phyloP scores from a whole-genome alignment of 2,329 filamentous ascomycete species.

The Penicillium digitatum region DNA sequence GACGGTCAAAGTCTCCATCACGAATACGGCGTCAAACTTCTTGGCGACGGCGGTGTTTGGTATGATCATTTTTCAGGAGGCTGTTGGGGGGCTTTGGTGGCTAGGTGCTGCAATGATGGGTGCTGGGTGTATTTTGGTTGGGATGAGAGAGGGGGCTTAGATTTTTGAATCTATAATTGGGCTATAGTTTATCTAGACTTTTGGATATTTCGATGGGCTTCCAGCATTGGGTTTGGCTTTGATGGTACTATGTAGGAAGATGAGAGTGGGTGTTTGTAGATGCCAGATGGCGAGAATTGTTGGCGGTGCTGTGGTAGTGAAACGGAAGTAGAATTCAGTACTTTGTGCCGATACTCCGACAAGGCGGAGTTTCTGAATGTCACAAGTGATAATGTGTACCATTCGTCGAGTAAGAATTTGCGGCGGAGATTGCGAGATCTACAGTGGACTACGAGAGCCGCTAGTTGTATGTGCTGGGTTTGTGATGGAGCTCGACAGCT shows the following conservation, averaged over 20 bases:
- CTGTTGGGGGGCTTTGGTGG: constrained; percentile 58
- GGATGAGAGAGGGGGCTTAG: constrained; percentile 50
- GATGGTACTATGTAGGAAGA: background rate
- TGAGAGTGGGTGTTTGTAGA: background rate
- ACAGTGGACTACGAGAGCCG: too few relatives aligned
- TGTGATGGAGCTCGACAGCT: too few relatives aligned
- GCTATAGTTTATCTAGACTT: background rate
- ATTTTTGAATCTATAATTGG: background rate
- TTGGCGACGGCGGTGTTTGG: constrained; percentile 59
- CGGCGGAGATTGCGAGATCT: too few relatives aligned
- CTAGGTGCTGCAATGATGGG: constrained; percentile 58
- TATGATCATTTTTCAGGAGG: constrained; percentile 55
- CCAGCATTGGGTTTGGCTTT: constrained; percentile 4
- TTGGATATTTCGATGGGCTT: background rate
- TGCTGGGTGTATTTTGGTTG: constrained; percentile 60
- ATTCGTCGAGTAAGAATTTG: too few relatives aligned
- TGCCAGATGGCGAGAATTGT: too few relatives aligned
- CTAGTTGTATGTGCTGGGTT: too few relatives aligned
- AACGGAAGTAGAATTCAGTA: too few relatives aligned
- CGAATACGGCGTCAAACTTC: constrained; percentile 63
- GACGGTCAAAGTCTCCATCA: constrained; percentile 60
- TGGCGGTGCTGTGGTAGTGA: too few relatives aligned
- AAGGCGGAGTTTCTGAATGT: too few relatives aligned
- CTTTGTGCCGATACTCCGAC: too few relatives aligned
- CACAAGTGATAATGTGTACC: too few relatives aligned